Evolutionary conservation across 108 stramenopile genomes (phyloP), one percentile per base, ranked within the genome.

Genomic region (Fragilaria crotonensis): DNA sequence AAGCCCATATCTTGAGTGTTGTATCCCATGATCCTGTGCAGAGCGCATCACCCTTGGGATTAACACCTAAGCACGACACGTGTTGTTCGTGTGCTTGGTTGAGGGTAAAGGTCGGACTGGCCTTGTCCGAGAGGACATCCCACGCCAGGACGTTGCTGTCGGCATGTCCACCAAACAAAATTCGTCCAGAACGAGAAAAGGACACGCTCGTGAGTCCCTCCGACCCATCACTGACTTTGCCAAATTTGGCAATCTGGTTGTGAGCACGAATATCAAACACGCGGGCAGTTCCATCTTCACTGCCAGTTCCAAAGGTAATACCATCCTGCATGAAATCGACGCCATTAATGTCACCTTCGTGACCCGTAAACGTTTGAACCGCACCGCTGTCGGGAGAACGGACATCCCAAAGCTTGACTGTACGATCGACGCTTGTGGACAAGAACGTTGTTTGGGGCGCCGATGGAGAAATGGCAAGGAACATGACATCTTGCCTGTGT

Each of bases 1-100:
- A 90, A 18, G 89, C 83, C 80, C 83, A 91, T 31, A 98, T 64
- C 84, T 96, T 96, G 52, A 98, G 77, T 27, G 81, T 69, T n/a
- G 91, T 87, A 70, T 99, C 99, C 99, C 99, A 99, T 5, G 94
- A 95, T 49, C 99, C 97, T 7, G 99, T 97, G 59, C 96, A 94
- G 1, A 99, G 73, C 4, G 92, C 97, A 60, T 96, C 83, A 5
- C 97, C 97, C 51, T 73, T 73, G 31, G 81, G 85, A 58, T 93
- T 90, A 3, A 98, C 80, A 19, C 96, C 96, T 52, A 99, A 52
- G 63, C 96, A 97, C 30, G 96, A 95, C 4, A 99, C 89, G 25
- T 97, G 85, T 60, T 93, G 89, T 33, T 97, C 95, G 70, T 99
- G 98, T 20, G 86, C 89, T 25, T 71, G 50, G 14, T 67, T 66